Conservation (phyloP, 139 green algal species). For the Coelastrella sp. region DNA sequence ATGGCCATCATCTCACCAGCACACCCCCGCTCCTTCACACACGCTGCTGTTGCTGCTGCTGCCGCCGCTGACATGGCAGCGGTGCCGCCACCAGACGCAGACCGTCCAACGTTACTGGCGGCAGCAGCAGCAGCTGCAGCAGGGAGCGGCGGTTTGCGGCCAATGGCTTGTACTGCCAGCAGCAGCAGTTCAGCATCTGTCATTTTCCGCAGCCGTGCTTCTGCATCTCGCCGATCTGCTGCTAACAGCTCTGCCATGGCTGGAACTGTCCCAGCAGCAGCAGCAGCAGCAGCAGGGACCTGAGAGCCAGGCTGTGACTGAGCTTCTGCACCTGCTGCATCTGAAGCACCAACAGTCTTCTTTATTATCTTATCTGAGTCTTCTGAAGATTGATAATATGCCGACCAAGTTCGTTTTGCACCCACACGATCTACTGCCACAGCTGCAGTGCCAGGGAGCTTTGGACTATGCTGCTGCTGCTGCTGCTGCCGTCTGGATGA, state of each 20-base stretch:
- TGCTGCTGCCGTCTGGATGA: background rate
- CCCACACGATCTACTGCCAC: too few species aligned
- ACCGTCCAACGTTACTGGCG: background rate
- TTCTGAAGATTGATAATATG: too few species aligned
- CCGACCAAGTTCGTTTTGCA: too few species aligned
- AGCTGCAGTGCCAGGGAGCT: too few species aligned
- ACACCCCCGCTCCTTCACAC: background rate
- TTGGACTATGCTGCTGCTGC: background rate
- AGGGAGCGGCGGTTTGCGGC: background rate
- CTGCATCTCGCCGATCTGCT: background rate
- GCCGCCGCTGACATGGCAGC: too few species aligned
- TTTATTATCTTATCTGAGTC: too few species aligned
- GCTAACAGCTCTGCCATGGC: background rate
- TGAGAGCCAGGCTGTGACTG: too few species aligned
- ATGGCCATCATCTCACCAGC: background rate
- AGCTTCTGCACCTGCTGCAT: too few species aligned
- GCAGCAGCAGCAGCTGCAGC: background rate
- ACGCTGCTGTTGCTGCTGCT: background rate
- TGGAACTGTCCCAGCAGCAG: background rate
- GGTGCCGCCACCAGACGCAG: background rate
- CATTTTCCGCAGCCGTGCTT: background rate
- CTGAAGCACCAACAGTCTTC: too few species aligned
- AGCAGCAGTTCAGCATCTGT: background rate
- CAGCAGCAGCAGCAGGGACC: background rate
- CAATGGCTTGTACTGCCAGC: background rate